phyloP scores from a whole-genome alignment of 2,329 filamentous ascomycete genomes.

The Scedosporium minutisporum region DNA sequence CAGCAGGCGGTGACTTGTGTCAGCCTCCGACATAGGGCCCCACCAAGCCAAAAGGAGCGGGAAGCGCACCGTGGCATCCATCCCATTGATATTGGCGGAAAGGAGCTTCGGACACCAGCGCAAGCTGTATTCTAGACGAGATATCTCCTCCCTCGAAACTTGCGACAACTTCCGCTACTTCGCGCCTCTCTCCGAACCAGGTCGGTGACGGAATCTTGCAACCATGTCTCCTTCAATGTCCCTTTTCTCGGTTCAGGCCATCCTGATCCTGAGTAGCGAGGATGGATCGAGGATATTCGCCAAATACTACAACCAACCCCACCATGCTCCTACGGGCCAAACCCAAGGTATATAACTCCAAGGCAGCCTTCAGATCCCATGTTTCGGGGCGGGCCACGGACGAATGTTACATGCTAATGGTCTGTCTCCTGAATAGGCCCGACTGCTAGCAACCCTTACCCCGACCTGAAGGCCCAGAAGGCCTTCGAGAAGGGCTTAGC shows the following conservation, averaged over 20 bases:
- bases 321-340: slow-evolving; percentile 25
- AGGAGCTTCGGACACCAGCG: background rate
- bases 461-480: slow-evolving; percentile 86
- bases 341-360: slow-evolving; percentile 1
- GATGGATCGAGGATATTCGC: slow-evolving; percentile 86
- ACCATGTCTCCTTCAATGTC: slow-evolving; percentile 65
- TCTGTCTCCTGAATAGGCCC: slow-evolving; percentile 34
- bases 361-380: background rate
- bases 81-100: background rate
- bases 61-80: slow-evolving; percentile 10
- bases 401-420: slow-evolving; percentile 13
- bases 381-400: slow-evolving; percentile 14
- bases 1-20: background rate
- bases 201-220: background rate
- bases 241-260: slow-evolving; percentile 66
- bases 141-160: background rate
- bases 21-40: background rate
- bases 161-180: background rate
- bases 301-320: slow-evolving; percentile 76
- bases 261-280: slow-evolving; percentile 72
- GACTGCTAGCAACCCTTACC: slow-evolving; percentile 60
- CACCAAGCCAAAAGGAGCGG: slow-evolving; percentile 7
- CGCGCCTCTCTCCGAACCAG: background rate
- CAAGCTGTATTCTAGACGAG: background rate
- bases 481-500: slow-evolving; percentile 92